Percentiles rank a stretch among this genome's conserved stretches.
Evolutionary conservation across 2,329 filamentous ascomycete species (phyloP).

Genomic region (Phaeophleospora eucalypticola): DNA sequence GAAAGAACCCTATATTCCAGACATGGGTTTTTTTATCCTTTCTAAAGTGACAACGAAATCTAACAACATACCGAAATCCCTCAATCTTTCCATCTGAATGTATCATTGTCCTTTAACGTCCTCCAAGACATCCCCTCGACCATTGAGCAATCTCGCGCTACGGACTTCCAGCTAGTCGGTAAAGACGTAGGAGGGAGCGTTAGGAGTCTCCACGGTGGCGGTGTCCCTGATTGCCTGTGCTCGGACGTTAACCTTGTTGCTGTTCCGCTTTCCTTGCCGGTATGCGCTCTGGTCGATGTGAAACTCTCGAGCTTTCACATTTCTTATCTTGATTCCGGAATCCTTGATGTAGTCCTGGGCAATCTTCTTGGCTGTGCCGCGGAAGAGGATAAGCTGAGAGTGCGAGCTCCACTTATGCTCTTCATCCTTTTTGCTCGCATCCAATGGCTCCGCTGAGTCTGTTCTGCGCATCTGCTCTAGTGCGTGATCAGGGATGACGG

Average conservation of each 20-base stretch:
- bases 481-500: neutral
- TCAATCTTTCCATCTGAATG: too few species aligned
- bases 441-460: neutral
- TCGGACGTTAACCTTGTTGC: constrained; percentile 13
- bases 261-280: constrained; percentile 3
- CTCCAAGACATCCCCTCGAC: too few species aligned
- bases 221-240: constrained; percentile 1
- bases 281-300: constrained; percentile 1
- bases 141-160: too few species aligned
- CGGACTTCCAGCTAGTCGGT: too few species aligned
- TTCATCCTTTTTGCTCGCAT: neutral
- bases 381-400: constrained; percentile 12
- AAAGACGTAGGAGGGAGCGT: neutral
- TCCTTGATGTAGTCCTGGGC: constrained; percentile 9
- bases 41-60: too few species aligned
- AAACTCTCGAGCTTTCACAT: constrained; percentile 1
- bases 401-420: constrained; percentile 2
- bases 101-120: too few species aligned
- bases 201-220: neutral
- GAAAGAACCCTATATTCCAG: too few species aligned
- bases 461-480: neutral
- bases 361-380: constrained; percentile 8
- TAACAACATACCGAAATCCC: too few species aligned
- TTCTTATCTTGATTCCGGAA: constrained; percentile 1
- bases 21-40: too few species aligned